phyloP scores from a whole-genome alignment of 2,329 filamentous ascomycete species.

The Claviceps sp. region DNA sequence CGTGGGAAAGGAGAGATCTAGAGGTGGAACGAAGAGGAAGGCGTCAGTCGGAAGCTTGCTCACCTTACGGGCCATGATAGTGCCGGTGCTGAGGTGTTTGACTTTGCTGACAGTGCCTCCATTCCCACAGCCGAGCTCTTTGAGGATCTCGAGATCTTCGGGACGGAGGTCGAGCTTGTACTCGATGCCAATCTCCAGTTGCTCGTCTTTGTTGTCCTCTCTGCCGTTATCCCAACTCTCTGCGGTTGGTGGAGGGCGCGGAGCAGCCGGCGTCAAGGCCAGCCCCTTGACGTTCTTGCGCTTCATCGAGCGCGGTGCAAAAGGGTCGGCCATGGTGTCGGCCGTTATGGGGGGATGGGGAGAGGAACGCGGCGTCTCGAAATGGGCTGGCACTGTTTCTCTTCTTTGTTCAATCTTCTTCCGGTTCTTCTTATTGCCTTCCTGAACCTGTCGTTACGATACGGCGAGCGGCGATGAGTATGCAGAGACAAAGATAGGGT shows the following conservation, averaged over 20 bases:
- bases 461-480: neutral
- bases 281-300: constrained; percentile 98
- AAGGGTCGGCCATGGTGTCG: constrained; percentile 44
- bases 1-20: neutral
- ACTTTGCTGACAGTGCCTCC: constrained; percentile 98
- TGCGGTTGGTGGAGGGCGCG: constrained; percentile 58
- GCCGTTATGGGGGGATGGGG: neutral
- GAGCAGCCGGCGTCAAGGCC: constrained; percentile 65
- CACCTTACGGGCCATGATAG: constrained; percentile 96
- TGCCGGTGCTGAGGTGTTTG: constrained; percentile 84
- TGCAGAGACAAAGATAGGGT: neutral
- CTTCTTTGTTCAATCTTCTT: neutral
- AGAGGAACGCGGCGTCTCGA: neutral
- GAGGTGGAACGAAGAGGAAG: neutral
- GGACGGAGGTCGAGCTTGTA: constrained; percentile 87
- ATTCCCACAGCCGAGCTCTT: constrained; percentile 91
- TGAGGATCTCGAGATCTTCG: constrained; percentile 84
- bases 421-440: neutral
- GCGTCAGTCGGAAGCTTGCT: neutral
- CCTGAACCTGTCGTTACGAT: neutral
- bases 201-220: constrained; percentile 40
- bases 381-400: neutral
- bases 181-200: constrained; percentile 91
- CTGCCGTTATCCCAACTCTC: constrained; percentile 55
- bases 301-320: constrained; percentile 75